Conservation (phyloP, 2,329 filamentous ascomycete species). For the Venturia effusa region DNA sequence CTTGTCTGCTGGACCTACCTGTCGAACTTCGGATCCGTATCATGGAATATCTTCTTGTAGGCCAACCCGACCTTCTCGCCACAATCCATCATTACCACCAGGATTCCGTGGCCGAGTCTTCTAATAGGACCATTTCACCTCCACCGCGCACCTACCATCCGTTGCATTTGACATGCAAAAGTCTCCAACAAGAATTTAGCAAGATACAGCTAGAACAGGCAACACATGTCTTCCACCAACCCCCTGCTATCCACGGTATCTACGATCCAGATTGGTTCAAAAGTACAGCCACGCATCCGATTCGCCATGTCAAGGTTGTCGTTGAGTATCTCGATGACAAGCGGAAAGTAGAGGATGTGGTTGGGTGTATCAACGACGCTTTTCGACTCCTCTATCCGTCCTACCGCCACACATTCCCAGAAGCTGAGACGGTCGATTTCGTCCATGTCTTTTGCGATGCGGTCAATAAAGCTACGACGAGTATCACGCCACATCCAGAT, state of each 20-base stretch:
- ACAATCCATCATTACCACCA: not conserved
- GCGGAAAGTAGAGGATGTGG: not conserved
- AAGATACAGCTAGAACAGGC: not conserved
- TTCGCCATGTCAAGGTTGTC: not conserved
- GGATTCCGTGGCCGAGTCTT: not conserved
- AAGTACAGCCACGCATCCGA: not conserved
- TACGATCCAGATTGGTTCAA: not conserved
- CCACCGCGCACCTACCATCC: not conserved
- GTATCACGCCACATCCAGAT: not conserved
- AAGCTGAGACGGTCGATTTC: not conserved
- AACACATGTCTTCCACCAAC: not conserved
- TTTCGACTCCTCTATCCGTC: not conserved
- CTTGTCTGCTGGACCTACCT: not conserved
- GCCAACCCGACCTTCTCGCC: not conserved
- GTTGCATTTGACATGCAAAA: not conserved
- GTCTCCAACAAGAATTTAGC: not conserved
- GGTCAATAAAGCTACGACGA: not conserved
- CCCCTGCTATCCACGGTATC: not conserved
- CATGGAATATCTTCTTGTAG: not conserved
- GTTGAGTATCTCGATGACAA: not conserved
- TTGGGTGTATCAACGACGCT: not conserved
- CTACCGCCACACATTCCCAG: not conserved
- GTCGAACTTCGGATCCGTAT: not conserved
- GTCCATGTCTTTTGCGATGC: not conserved
- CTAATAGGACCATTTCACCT: not conserved